Base-by-base conservation (phyloP, 2,329 filamentous ascomycete species). In the Annulohypoxylon truncatum region DNA sequence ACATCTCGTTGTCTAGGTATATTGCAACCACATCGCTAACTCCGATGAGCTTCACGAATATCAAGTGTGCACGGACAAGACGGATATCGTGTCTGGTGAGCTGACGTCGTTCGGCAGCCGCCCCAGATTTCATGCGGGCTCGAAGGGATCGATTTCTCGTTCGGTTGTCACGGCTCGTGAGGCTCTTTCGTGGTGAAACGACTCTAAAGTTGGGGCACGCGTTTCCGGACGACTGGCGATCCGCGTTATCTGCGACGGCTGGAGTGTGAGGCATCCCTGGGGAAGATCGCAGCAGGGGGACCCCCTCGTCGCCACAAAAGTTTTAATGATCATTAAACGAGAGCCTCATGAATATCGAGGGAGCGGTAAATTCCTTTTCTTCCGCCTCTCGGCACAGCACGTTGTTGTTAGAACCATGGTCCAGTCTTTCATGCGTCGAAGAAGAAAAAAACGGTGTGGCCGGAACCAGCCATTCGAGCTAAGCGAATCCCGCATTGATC, bases 201-300 rank as follows among this genome's bases (percentile, higher is more conserved):
- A 12, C n/a, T 54, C 24, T 20, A 44, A 13, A 54, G 6, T 38
- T 20, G n/a, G 29, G 35, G 24, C 26, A 40, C 15, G 20, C 40
- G 31, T 58, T 40, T 60, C 28, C 67, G 67, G 67, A 67, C 53
- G 33, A 53, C 44, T 42, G 51, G 48, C 54, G 57, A 67, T 63
- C 67, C 67, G 67, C 24, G 64, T 61, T 51, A 46, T 63, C 64
- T 69, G 64, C 33, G 51, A 69, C 67, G 46, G 57, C 67, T 31
- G 18, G 52, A 56, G 64, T 67, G 46, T 65, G 67, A 69, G 61
- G 46, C 12, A 15, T 6, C 31, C 64, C 52, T 52, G 61, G 52
- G 47, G 50, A 31, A 44, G 56, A 63, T 58, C 50, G 24, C 15
- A n/a, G 33, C 57, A 51, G 54, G 67, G 67, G 61, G 52, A n/a